Base-by-base conservation (phyloP, 768 basidiomycete genomes). In the Suillus occidentalis region DNA sequence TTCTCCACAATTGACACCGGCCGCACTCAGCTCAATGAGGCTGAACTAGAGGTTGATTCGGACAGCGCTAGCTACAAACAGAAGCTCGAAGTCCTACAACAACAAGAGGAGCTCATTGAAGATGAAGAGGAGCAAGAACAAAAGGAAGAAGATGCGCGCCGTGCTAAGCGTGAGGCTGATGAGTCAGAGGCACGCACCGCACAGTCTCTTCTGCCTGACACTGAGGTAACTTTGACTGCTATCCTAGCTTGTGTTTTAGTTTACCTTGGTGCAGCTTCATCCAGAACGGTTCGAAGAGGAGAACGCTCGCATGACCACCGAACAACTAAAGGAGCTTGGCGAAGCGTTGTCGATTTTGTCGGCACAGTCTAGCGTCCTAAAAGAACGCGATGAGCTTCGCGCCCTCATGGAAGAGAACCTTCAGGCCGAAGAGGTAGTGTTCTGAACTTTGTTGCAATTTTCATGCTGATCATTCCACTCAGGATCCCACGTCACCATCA, bases 41-140 rank as follows among this genome's bases (percentile, higher is more conserved):
- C 97, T 10, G 97, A 99, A 75, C 85, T 99, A 59, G 93, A 96
- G 77, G 97, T 99, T 28, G 93, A 95, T 69, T 92, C 90, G 28
- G 96, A 97, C 47, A 90, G 90, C 60, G 94, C 95, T 25, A 94
- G 89, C 71, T 98, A 97, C 85, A 97, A 97, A 82, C 94, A 99
- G 82, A 97, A 97, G 78, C 86, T 99, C 63, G 97, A 99, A 67
- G 97, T 99, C 31, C 80, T 99, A 74, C 94, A 97, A 71, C 94
- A 99, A 71, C 97, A 99, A 77, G 94, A 99, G 75, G 97, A 99
- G 76, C 93, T 99, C 66, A 99, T 99, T 74, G 96, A 99, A 74
- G 97, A 99, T 76, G 97, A 99, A 78, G 88, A 95, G 68, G 97
- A 98, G 75, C 97, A 99, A 77, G 97, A 99, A 67, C 90, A 96